These are phyloP conservation scores for Cordyceps militaris DNA, from an alignment of 2,329 filamentous ascomycete species.

Conservation along the genomic window DNA sequence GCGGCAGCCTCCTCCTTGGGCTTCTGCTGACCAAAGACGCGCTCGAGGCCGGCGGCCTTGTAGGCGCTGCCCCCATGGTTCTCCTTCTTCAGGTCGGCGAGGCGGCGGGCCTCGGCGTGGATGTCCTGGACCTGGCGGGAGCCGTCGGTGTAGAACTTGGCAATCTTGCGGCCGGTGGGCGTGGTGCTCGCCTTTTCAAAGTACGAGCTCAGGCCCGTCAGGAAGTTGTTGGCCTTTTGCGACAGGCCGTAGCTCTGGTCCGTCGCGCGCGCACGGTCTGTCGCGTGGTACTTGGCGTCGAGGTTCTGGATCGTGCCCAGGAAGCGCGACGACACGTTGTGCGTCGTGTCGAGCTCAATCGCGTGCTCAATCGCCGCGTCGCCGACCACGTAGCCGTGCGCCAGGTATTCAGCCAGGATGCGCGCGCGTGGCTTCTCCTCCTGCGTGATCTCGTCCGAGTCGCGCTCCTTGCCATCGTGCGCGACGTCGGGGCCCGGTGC, in stretches of 20 bases:
- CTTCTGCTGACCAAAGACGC: conserved; percentile 50
- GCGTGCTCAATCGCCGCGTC: conserved; percentile 70
- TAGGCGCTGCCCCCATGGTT: conserved; percentile 52
- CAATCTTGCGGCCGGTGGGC: conserved; percentile 80
- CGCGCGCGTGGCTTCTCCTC: conserved; percentile 95
- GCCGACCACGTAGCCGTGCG: conserved; percentile 83
- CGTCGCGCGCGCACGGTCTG: conserved; percentile 74
- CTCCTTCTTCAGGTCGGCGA: conserved; percentile 80
- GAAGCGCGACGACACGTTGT: conserved; percentile 79
- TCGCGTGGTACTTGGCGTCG: conserved; percentile 80
- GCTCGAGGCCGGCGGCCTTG: conserved; percentile 51
- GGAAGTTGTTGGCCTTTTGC: conserved; percentile 58
- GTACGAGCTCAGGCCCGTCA: conserved; percentile 70
- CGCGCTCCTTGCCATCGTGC: conserved; percentile 47
- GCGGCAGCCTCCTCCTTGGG: conserved; percentile 32
- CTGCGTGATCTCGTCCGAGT: conserved; percentile 69
- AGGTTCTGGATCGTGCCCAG: conserved; percentile 67
- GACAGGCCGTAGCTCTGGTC: conserved; percentile 81
- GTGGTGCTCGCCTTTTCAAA: conserved; percentile 89
- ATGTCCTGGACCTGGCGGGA: conserved; percentile 91
- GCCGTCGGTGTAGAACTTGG: conserved; percentile 77
- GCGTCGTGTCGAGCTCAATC: conserved; percentile 81
- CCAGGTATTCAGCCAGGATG: conserved; percentile 93
- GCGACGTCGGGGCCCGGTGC: conserved; percentile 55
- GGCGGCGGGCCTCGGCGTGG: conserved; percentile 78